Base-by-base conservation (phyloP, 306 rosid species). In the Vachellia pachyceras region DNA sequence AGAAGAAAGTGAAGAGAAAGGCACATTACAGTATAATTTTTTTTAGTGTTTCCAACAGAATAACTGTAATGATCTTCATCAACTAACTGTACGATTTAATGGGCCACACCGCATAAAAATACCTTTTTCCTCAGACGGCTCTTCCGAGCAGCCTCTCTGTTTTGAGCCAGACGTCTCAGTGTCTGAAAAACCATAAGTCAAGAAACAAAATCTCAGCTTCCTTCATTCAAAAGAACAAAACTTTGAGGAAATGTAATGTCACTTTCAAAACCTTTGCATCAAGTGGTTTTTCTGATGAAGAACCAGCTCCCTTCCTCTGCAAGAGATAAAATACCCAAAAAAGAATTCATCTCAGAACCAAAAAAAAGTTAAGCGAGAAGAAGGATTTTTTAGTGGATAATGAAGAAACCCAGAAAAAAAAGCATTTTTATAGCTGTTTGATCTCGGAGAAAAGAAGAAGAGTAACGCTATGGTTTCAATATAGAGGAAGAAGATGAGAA, bases 111-210 rank as follows among this genome's bases (percentile, higher is more conserved):
- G 9, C 37, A 22, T 60, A 13, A 57, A 3, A 36, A 60, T 10
- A 94, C 98, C 93, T 95, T 95, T 81, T 95, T 95, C 82, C 98
- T 90, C 8, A 95, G 83, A 44, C 99, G 97, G 82, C 99, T 95
- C 86, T 95, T 95, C 86, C 88, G 88, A 69, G 99, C 99, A 52
- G 99, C 99, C 57, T 93, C 99, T 90, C 99, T 86, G 88, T 95
- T 95, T 77, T 95, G 99, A 77, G 99, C 99, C 71, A 95, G 83
- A 57, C 99, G 95, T 84, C 99, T 95, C 86, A 93, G 68, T 79
- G 95, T 89, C 99, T 95, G 77, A 33, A 77, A 70, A 37, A 76
- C 69, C 44, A 75, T 82, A 72, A 63, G 13, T 25, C 60, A 60
- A 29, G 17, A 77, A 69, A 54, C 1, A 54, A n/a, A 49, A 79